These are phyloP conservation scores for Centella asiatica DNA, from an alignment of 129 eudicot species.

Conservation along the genomic window DNA sequence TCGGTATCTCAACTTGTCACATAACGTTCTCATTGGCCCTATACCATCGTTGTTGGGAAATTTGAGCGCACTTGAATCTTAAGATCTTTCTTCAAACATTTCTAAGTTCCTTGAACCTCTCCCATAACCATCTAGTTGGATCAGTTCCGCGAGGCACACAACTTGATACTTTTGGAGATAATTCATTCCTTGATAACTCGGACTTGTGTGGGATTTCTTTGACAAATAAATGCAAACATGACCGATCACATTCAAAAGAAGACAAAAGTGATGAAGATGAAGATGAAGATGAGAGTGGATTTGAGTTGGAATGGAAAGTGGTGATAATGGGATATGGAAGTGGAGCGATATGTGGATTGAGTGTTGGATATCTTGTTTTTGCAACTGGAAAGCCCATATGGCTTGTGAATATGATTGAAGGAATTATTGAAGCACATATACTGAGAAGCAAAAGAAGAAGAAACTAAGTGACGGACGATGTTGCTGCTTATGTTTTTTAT, in stretches of 20 bases:
- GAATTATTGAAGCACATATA: no score
- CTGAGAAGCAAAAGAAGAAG: no score
- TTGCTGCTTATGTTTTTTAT: no score
- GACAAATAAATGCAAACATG: slow-evolving; percentile 22
- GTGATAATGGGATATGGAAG: background rate
- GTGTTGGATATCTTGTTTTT: background rate
- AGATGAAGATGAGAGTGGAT: no score
- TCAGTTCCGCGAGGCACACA: slow-evolving; percentile 30
- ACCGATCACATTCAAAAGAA: no score
- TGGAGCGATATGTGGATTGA: background rate
- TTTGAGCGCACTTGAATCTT: slow-evolving; percentile 20
- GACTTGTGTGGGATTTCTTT: slow-evolving; percentile 36
- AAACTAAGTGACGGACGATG: no score
- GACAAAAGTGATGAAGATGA: no score
- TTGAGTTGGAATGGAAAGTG: no score
- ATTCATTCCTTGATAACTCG: slow-evolving; percentile 19
- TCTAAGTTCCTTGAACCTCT: slow-evolving; percentile 21
- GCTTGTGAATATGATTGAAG: background rate
- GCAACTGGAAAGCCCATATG: background rate
- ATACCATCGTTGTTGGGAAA: slow-evolving; percentile 17
- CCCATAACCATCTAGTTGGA: slow-evolving; percentile 28
- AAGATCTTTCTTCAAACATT: slow-evolving; percentile 33
- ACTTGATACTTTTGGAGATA: slow-evolving; percentile 20
- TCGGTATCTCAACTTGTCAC: slow-evolving; percentile 30
- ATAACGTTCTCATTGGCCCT: slow-evolving; percentile 21